These are phyloP conservation scores for Wallacemonas sp. DNA, from an alignment of 208 protist genomes.

Conservation along the genomic window DNA sequence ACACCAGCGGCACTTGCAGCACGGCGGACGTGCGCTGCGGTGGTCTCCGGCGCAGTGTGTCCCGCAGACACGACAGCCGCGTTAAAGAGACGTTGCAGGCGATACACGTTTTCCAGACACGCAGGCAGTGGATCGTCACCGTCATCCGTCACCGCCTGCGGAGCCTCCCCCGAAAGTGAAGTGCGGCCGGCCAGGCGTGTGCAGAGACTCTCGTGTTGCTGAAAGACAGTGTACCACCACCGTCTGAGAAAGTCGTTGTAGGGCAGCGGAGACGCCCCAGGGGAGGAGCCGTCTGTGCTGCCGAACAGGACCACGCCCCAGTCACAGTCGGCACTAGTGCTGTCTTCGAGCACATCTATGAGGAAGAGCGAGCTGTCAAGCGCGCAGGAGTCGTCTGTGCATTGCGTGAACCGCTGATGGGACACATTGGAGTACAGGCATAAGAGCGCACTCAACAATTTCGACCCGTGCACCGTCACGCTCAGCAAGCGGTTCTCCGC, in stretches of 20 bases:
- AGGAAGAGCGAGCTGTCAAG: not conserved
- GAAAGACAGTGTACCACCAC: too few species aligned
- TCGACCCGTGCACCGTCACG: not conserved
- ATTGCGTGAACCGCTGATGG: not conserved
- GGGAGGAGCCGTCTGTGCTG: too few species aligned
- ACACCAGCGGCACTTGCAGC: not conserved
- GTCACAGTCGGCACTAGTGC: too few species aligned
- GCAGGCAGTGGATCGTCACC: not conserved
- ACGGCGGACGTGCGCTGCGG: conserved; percentile 14
- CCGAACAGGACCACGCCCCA: too few species aligned
- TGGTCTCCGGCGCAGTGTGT: not conserved
- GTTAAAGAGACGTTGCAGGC: not conserved
- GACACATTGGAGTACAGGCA: not conserved
- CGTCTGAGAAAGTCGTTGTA: too few species aligned
- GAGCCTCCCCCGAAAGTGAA: not conserved
- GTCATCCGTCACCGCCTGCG: not conserved
- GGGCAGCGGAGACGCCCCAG: too few species aligned
- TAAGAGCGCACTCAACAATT: not conserved
- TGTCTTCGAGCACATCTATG: not conserved
- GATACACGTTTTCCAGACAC: conserved; percentile 1
- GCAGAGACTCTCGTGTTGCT: too few species aligned
- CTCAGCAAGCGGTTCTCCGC: not conserved
- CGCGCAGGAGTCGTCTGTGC: not conserved
- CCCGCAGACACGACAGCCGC: not conserved
- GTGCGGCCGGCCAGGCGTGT: conserved; percentile 14